Conservation (phyloP, 75 land plant species). For the Selaginella tamariscina region DNA sequence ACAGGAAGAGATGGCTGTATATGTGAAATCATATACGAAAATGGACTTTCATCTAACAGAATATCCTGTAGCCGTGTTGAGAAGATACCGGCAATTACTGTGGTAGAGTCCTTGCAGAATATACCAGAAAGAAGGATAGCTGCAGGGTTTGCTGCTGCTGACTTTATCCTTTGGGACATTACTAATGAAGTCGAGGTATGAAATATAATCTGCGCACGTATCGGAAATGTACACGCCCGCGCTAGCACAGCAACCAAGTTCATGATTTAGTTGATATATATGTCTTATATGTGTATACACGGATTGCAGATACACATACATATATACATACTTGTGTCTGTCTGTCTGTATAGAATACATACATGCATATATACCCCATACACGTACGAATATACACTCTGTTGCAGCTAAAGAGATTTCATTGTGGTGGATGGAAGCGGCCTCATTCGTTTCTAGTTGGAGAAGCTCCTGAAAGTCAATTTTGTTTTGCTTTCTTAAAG, state of each 20-base stretch:
- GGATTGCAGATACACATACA: no score
- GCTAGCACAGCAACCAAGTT: no score
- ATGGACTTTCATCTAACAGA: conserved; percentile 11
- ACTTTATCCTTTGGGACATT: conserved; percentile 78
- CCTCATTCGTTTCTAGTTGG: conserved; percentile 78
- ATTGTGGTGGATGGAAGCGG: conserved; percentile 98
- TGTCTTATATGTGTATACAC: no score
- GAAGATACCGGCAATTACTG: conserved; percentile 61
- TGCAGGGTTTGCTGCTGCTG: conserved; percentile 66
- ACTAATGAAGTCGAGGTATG: conserved; percentile 55
- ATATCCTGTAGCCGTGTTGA: conserved; percentile 69
- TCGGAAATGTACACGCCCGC: no score
- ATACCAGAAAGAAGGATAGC: conserved; percentile 35
- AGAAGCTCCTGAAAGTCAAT: conserved; percentile 48
- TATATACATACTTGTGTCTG: no score
- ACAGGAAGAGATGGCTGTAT: conserved; percentile 98
- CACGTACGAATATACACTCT: no score
- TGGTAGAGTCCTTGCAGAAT: conserved; percentile 38
- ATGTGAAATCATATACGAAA: conserved; percentile 47
- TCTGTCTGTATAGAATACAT: no score
- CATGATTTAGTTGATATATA: no score
- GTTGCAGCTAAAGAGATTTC: conserved; percentile 52
- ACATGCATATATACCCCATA: no score
- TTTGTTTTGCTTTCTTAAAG: conserved; percentile 88
- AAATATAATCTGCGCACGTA: background rate